Base-by-base conservation (phyloP, 768 basidiomycete species). In the Lentinus brumalis region DNA sequence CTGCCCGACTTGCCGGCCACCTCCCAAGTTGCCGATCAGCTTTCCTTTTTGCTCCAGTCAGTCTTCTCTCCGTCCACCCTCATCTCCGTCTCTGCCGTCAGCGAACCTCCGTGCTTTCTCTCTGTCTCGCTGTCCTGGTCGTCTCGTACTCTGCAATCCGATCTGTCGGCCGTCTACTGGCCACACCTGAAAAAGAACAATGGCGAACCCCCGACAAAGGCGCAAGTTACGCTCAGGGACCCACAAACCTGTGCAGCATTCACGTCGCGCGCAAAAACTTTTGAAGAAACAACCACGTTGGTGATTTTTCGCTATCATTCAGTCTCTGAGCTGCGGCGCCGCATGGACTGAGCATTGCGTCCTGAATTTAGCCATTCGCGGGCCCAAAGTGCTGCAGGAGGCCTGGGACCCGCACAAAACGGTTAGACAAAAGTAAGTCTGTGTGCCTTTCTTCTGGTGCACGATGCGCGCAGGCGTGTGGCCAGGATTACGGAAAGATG, bases 161-260 rank as follows among this genome's bases (percentile, higher is more conserved):
- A 46, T 54, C 46, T 18, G 8, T 51, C 61, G 56, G 61, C 29
- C 16, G 38, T 57, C 42, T 47, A 51, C 32, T 44, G 60, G 35
- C 49, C 56, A 57, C 50, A 46, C 46, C 55, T 46, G 14, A 40
- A 54, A 62, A 49, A 41, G 38, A 30, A 61, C 60, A 21, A 97
- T 98, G 96, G 94, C 88, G 57, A 98, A 97, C 74, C 96, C 96
- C 66, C 86, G 96, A 57, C 96, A 98, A 75, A 84, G 95, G 62
- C 84, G 87, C 67, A 98, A 98, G 78, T 74, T 83, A 21, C 86
- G 89, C 45, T 95, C 94, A 29, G 85, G 86, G 16, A 79, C 85
- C n/a, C 82, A 93, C 73, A 86, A 79, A 65, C 76, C 88, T 21
- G 83, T 92, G 53, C 86, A 86, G 39, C 91, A 91, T 62, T 88